These are phyloP conservation scores for Neofusicoccum sp. DNA, from an alignment of 2,329 filamentous ascomycete species.

Conservation along the genomic window DNA sequence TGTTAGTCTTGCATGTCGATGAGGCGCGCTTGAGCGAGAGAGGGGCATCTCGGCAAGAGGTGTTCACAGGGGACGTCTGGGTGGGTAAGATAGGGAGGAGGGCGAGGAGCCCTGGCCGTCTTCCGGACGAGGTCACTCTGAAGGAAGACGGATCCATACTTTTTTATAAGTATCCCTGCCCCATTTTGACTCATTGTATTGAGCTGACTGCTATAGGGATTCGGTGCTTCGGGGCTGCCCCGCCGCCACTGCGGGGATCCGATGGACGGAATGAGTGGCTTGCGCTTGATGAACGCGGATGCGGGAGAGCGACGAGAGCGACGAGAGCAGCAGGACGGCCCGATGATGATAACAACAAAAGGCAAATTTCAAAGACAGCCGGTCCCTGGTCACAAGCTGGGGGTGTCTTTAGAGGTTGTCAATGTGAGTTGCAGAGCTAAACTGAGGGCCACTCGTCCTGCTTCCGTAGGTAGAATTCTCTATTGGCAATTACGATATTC, in stretches of 20 bases:
- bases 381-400: background rate
- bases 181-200: background rate
- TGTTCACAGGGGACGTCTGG: background rate
- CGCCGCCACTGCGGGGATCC: background rate
- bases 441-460: background rate
- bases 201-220: constrained; percentile 1
- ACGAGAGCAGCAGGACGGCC: background rate
- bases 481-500: too few species aligned
- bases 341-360: constrained; percentile 15
- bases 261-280: background rate
- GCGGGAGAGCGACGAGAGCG: background rate
- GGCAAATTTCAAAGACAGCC: constrained; percentile 15
- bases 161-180: constrained; percentile 18
- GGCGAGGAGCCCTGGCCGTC: constrained; percentile 18
- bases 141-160: background rate
- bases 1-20: background rate
- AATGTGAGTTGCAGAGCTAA: constrained; percentile 10
- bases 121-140: constrained; percentile 2
- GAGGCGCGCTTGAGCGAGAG: background rate
- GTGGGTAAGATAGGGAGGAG: constrained; percentile 18
- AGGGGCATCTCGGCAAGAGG: background rate
- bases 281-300: background rate
- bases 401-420: background rate
- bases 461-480: too few species aligned
- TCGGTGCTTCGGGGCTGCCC: background rate